Evolutionary conservation across 176 grass and related monocot species (phyloP).

Genomic region (Phyllostachys edulis): DNA sequence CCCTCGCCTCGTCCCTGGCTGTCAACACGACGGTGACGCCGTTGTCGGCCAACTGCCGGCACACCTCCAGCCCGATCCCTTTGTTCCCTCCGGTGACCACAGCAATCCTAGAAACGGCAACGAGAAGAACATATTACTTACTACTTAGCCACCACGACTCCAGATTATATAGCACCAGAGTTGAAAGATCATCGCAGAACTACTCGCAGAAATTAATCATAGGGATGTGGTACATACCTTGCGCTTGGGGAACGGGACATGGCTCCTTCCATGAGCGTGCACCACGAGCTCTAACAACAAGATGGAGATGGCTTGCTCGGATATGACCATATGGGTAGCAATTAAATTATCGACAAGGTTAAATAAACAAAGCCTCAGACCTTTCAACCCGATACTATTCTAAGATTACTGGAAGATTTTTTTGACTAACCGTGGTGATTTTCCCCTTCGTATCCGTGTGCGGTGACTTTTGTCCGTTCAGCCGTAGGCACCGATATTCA

Average conservation of each 20-base stretch:
- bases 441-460: too few relatives aligned
- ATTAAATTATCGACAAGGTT: background rate
- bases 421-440: too few relatives aligned
- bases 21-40: conserved; percentile 50
- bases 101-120: conserved; percentile 23
- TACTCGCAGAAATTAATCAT: background rate
- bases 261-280: conserved; percentile 24
- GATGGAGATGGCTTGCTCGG: background rate
- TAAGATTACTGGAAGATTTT: background rate
- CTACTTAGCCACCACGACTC: background rate
- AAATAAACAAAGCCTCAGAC: background rate
- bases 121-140: background rate
- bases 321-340: background rate
- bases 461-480: too few relatives aligned
- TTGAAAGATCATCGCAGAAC: background rate
- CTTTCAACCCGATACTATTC: background rate
- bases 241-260: background rate
- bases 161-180: background rate
- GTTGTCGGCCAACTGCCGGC: conserved; percentile 27
- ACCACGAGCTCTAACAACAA: background rate
- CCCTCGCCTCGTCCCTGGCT: conserved; percentile 38
- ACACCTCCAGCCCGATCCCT: conserved; percentile 56
- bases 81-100: conserved; percentile 60
- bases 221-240: background rate
- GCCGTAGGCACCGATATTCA: background rate